A percentile compares a stretch with the other conserved stretches of the same genome.
Evolutionary conservation across 1,284 basidiomycete species (phyloP).

Genomic region (Wolfiporia cocos): DNA sequence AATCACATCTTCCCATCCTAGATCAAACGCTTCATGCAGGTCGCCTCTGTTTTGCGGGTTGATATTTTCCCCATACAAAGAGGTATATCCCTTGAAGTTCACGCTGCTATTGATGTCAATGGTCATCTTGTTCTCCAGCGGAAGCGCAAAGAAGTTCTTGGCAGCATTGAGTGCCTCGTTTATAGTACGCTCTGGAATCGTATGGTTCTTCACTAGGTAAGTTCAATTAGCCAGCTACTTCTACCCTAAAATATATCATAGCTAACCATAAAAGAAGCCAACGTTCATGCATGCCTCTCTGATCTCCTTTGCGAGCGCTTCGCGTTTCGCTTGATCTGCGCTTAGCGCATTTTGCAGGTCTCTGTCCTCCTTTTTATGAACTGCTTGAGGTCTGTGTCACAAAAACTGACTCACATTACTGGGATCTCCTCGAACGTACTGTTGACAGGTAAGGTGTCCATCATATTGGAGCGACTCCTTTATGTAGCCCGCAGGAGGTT

Average conservation of each 20-base stretch:
- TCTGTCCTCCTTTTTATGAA: slow-evolving; percentile 37
- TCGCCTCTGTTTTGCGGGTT: slow-evolving; percentile 68
- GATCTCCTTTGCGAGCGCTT: slow-evolving; percentile 56
- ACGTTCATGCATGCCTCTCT: slow-evolving; percentile 71
- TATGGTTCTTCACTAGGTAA: slow-evolving; percentile 81
- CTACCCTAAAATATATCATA: neutral
- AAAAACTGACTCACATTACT: too few relatives aligned
- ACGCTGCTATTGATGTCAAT: slow-evolving; percentile 33
- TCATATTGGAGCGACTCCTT: too few relatives aligned
- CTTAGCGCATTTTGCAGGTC: slow-evolving; percentile 49
- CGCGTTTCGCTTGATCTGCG: slow-evolving; percentile 35
- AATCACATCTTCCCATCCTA: slow-evolving; percentile 59
- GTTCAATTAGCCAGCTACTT: slow-evolving; percentile 1
- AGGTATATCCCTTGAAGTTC: slow-evolving; percentile 81
- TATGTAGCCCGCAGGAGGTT: too few relatives aligned
- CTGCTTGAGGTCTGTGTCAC: too few relatives aligned
- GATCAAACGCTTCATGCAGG: slow-evolving; percentile 81
- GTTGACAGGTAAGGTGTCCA: too few relatives aligned
- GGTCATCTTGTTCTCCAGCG: slow-evolving; percentile 41
- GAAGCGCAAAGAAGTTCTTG: slow-evolving; percentile 62
- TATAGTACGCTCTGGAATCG: slow-evolving; percentile 54
- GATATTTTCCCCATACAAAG: slow-evolving; percentile 59
- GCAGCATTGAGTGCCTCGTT: slow-evolving; percentile 44
- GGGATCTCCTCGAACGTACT: too few relatives aligned
- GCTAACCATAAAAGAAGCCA: slow-evolving; percentile 77